phyloP scores from a whole-genome alignment of 257 asterid species.

The Solanum ossicruentum region DNA sequence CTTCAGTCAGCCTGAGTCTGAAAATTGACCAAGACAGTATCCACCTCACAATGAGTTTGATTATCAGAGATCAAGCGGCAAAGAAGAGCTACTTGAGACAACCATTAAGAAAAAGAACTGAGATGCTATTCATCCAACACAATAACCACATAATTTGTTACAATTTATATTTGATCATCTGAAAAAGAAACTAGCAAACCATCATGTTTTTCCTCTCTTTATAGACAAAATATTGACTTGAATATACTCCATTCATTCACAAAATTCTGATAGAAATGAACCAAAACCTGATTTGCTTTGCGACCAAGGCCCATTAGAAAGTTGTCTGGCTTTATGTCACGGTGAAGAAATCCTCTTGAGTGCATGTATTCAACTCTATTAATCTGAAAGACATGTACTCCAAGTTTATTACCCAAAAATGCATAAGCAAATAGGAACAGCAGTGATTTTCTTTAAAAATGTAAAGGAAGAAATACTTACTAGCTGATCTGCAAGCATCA shows the following conservation, averaged over 20 bases:
- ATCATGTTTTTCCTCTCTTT: neutral
- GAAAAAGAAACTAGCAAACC: neutral
- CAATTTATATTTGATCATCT: neutral
- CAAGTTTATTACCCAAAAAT: neutral
- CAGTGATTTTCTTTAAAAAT: neutral
- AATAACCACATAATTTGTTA: neutral
- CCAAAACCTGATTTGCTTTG: constrained; percentile 80
- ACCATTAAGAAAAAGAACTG: neutral
- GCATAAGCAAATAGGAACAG: neutral
- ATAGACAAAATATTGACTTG: neutral
- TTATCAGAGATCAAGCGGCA: neutral
- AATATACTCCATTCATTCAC: neutral
- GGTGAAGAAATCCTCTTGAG: constrained; percentile 95
- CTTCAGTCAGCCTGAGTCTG: neutral
- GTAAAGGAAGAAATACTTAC: constrained; percentile 26
- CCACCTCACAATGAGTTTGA: neutral
- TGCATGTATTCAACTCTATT: constrained; percentile 95
- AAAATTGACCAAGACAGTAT: neutral
- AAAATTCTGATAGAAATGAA: neutral
- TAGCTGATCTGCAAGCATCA: constrained; percentile 92
- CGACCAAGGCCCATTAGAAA: constrained; percentile 96
- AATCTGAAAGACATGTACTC: constrained; percentile 27
- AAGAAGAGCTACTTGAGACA: neutral
- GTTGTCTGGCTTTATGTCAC: constrained; percentile 92
- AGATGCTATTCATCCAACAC: neutral